These are phyloP conservation scores for Globisporangium spinosum DNA, from an alignment of 352 stramenopile species.

Conservation along the genomic window DNA sequence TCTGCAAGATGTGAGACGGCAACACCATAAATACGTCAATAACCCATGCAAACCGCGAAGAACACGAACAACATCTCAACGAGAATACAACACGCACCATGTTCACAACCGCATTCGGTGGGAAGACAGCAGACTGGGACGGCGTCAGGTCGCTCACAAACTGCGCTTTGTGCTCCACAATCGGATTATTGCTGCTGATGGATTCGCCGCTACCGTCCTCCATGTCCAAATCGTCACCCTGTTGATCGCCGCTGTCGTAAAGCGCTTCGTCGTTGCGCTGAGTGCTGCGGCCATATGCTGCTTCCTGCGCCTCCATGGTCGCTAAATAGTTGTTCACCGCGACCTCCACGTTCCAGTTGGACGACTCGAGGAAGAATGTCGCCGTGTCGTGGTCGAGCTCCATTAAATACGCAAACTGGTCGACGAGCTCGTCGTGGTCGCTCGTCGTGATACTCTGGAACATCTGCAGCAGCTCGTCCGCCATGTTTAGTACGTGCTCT, in stretches of 20 bases:
- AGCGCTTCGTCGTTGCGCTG: conserved; percentile 5
- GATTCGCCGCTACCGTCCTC: conserved; percentile 26
- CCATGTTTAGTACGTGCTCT: conserved; percentile 28
- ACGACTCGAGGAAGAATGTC: conserved; percentile 84
- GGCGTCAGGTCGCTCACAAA: conserved; percentile 69
- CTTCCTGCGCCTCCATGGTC: conserved; percentile 48
- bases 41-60: background rate
- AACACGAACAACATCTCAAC: background rate
- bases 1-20: conserved; percentile 21
- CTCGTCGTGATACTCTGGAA: conserved; percentile 87
- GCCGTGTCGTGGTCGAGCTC: conserved; percentile 64
- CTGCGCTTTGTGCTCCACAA: conserved; percentile 40
- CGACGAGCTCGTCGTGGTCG: conserved; percentile 80
- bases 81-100: conserved; percentile 39
- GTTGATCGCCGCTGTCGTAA: conserved; percentile 7
- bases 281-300: background rate
- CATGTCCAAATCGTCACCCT: conserved; percentile 53
- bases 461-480: conserved; percentile 82
- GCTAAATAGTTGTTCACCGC: conserved; percentile 80
- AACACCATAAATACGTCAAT: background rate
- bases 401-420: conserved; percentile 79
- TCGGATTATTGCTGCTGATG: conserved; percentile 14
- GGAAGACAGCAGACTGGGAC: conserved; percentile 53
- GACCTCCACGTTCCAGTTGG: conserved; percentile 87
- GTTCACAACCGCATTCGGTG: conserved; percentile 40